These are phyloP conservation scores for Cucurbita maxima DNA, from an alignment of 306 rosid species.

Conservation along the genomic window DNA sequence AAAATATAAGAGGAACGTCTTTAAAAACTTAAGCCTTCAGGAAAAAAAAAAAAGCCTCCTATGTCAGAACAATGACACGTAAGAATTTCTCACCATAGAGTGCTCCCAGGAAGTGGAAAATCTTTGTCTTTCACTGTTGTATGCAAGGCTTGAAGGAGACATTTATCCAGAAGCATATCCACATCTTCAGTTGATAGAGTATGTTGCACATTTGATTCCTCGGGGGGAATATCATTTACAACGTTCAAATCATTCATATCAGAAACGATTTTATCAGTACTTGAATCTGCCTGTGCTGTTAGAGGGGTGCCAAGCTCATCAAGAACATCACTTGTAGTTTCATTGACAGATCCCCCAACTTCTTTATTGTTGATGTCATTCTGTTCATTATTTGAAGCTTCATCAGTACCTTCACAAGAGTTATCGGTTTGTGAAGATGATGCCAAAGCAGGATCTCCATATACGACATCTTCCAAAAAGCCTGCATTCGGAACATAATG, in stretches of 20 bases:
- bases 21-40: not conserved
- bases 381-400: slow-evolving; percentile 26
- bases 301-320: slow-evolving; percentile 18
- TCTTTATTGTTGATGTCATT: slow-evolving; percentile 11
- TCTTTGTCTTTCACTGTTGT: slow-evolving; percentile 76
- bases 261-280: slow-evolving; percentile 25
- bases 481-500: slow-evolving; percentile 78
- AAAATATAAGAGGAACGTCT: not conserved
- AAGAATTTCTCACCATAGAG: slow-evolving; percentile 45
- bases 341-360: slow-evolving; percentile 23
- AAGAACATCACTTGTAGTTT: slow-evolving; percentile 15
- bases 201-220: slow-evolving; percentile 35
- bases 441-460: slow-evolving; percentile 55
- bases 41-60: not conserved
- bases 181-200: slow-evolving; percentile 51
- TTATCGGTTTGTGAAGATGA: slow-evolving; percentile 26
- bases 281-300: slow-evolving; percentile 4
- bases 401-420: slow-evolving; percentile 18
- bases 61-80: not conserved
- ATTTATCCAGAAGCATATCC: slow-evolving; percentile 70
- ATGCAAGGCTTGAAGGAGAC: slow-evolving; percentile 85
- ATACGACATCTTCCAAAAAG: slow-evolving; percentile 67
- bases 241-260: slow-evolving; percentile 45
- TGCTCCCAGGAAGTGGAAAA: slow-evolving; percentile 93
- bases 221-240: slow-evolving; percentile 23